Evolutionary conservation across 352 stramenopile genomes (phyloP).

Genomic region (Plasmopara viticola): DNA sequence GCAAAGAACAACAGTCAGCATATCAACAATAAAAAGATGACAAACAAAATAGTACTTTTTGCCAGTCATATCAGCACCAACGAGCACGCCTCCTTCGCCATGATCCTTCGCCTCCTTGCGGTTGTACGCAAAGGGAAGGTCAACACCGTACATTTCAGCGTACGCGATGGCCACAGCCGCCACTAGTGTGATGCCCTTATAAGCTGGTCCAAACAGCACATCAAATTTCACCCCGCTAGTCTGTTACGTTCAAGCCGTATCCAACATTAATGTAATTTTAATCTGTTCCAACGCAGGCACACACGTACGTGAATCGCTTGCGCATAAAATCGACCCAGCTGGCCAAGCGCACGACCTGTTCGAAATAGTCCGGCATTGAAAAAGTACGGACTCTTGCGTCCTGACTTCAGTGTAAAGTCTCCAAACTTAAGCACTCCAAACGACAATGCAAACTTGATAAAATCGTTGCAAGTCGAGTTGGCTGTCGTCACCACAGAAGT

Average conservation of each 20-base stretch:
- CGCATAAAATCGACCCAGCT: constrained; percentile 93
- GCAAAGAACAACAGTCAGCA: constrained; percentile 4
- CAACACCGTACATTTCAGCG: constrained; percentile 83
- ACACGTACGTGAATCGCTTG: constrained; percentile 83
- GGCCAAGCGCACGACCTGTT: constrained; percentile 87
- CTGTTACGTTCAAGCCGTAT: constrained; percentile 27
- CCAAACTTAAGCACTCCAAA: constrained; percentile 97
- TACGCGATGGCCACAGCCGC: constrained; percentile 93
- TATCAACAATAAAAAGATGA: not conserved
- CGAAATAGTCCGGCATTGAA: constrained; percentile 99
- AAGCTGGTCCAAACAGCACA: constrained; percentile 98
- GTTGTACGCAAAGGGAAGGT: constrained; percentile 98
- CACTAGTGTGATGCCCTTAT: constrained; percentile 99
- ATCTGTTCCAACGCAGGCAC: constrained; percentile 1
- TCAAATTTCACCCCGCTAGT: constrained; percentile 93
- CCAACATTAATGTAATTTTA: constrained; percentile 4
- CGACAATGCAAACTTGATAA: constrained; percentile 95
- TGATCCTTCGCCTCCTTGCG: constrained; percentile 99
- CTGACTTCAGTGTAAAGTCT: constrained; percentile 97
- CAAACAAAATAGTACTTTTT: constrained; percentile 70
- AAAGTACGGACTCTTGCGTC: constrained; percentile 97
- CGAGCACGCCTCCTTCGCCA: constrained; percentile 95
- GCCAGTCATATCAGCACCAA: constrained; percentile 91
- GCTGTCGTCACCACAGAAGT: constrained; percentile 11
- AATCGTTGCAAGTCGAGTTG: constrained; percentile 82